Evolutionary conservation across 345 rosid genomes (phyloP), one percentile per base, ranked within the genome.

Genomic region (Murraya koenigii): DNA sequence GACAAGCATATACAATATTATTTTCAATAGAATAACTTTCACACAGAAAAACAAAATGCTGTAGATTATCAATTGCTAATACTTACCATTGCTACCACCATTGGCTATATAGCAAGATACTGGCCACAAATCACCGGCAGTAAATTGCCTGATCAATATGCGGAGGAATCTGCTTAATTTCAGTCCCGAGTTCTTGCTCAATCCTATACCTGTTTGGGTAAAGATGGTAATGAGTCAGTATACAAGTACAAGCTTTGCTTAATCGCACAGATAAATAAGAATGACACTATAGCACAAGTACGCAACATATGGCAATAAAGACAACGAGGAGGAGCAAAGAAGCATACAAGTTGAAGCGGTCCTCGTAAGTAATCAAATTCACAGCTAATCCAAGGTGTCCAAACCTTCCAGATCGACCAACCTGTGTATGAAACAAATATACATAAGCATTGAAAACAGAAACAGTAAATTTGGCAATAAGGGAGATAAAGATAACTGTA

Each of bases 321-420:
- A 25, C 60, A 28, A 15, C 1, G 41, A 20, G 71, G 65, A 47
- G 62, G 55, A 76, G 55, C 30, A 78, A 65, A 44, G 41, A 35
- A 25, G 38, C 86, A 72, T 89, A 97, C 99, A 97, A 85, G 88
- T 97, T 97, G 86, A 94, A 97, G 76, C 99, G 98, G 83, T 97
- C 99, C 86, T 97, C 99, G 55, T 90, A 97, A 44, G 99, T 97
- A 79, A 97, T 94, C 90, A 97, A 86, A 88, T 97, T 97, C 88
- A 97, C 99, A 77, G 99, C 99, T 74, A 97, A 79, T n/a, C 99
- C 99, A 54, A 97, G 99, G 86, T 97, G 99, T 61, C 99, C 99
- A 85, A 93, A 97, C 80, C 99, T 92, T 86, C 98, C 99, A 28
- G 99, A 97, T 74, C 98, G 92, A 68, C 99, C 99, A 77, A 97